phyloP scores from a whole-genome alignment of 2,329 filamentous ascomycete species.

The Colletotrichum neosansevieriae region DNA sequence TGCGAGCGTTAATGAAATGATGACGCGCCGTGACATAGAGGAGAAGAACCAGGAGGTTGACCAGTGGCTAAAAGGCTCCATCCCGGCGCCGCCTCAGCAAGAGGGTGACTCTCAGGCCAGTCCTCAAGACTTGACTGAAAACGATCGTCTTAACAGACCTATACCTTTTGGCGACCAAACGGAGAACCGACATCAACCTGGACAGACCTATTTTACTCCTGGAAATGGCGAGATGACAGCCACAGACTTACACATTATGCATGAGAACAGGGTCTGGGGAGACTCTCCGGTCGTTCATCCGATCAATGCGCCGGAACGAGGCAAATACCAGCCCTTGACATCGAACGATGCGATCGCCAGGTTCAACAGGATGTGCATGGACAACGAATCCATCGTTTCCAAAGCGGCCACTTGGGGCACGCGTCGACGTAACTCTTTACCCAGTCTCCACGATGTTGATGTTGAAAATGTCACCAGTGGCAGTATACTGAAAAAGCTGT shows the following conservation, averaged over 20 bases:
- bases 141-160: constrained; percentile 45
- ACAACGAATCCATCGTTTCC: constrained; percentile 70
- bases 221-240: constrained; percentile 57
- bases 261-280: constrained; percentile 61
- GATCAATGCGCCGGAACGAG: constrained; percentile 52
- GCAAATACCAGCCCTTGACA: constrained; percentile 59
- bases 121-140: constrained; percentile 32
- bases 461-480: constrained; percentile 67
- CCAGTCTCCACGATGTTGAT: constrained; percentile 68
- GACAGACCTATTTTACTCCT: constrained; percentile 62
- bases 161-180: constrained; percentile 62
- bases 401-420: constrained; percentile 79
- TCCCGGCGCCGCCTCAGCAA: constrained; percentile 27
- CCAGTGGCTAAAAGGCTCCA: constrained; percentile 57
- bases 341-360: constrained; percentile 66
- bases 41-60: constrained; percentile 64
- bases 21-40: constrained; percentile 53
- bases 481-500: constrained; percentile 72
- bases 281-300: constrained; percentile 60
- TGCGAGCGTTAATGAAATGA: constrained; percentile 63
- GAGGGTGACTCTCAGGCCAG: constrained; percentile 1
- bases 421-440: constrained; percentile 70
- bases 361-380: constrained; percentile 64
- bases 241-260: constrained; percentile 64
- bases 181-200: constrained; percentile 61